Percentiles rank a stretch among this genome's conserved stretches.
These are phyloP conservation scores for Ampelocalamus luodianensis DNA, from an alignment of 176 grass and related monocot genomes.

Conservation along the genomic window DNA sequence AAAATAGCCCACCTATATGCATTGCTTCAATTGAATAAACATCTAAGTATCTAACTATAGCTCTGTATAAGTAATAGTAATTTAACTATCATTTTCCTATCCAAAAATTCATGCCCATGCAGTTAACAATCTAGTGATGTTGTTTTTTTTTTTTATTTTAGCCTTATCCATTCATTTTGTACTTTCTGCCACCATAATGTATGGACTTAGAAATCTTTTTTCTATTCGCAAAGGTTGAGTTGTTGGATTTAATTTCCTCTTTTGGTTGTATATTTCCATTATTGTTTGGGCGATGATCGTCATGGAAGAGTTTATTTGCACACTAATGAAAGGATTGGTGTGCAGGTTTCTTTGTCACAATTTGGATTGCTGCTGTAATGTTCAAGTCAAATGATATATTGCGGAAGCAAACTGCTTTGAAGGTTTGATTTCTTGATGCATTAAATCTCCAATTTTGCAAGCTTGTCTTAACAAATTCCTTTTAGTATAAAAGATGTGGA, in stretches of 20 bases:
- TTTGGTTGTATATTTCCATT: not conserved
- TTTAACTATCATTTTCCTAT: not conserved
- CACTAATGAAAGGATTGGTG: conserved; percentile 38
- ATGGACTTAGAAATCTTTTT: conserved; percentile 11
- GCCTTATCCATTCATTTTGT: conserved; percentile 11
- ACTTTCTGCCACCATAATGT: not conserved
- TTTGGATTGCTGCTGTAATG: conserved; percentile 97
- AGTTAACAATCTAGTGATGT: not conserved
- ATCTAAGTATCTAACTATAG: not conserved
- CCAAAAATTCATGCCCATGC: not conserved
- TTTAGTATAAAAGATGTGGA: not conserved
- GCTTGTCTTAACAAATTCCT: not conserved
- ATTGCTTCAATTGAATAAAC: conserved; percentile 18
- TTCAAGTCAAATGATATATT: conserved; percentile 99
- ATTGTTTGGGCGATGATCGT: conserved; percentile 4
- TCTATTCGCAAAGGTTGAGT: conserved; percentile 8
- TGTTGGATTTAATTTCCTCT: not conserved
- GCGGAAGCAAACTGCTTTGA: conserved; percentile 96
- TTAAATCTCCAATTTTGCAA: conserved; percentile 21
- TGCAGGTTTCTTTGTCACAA: conserved; percentile 96
- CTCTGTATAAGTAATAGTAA: not conserved
- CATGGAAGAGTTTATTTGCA: conserved; percentile 24
- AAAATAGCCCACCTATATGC: not conserved
- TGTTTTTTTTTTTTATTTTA: not conserved
- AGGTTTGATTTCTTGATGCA: conserved; percentile 54